Evolutionary conservation across 2,329 filamentous ascomycete species (phyloP).

Genomic region (Stachybotrys chlorohalonatus): DNA sequence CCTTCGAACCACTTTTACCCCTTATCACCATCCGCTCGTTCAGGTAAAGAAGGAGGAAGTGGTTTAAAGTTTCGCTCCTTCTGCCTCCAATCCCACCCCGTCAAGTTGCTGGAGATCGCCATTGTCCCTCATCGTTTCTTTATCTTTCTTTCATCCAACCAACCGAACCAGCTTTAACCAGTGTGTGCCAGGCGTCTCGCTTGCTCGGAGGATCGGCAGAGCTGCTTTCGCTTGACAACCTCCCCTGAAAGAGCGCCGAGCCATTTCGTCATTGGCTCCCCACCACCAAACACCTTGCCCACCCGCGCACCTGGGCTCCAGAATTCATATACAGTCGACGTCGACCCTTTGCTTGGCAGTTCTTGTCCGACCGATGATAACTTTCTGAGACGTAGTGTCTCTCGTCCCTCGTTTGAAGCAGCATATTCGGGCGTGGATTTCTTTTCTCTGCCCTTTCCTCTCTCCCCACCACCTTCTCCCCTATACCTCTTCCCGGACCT

Average conservation of each 20-base stretch:
- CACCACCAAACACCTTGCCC: not conserved
- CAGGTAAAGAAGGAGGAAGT: not conserved
- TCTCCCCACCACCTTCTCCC: not conserved
- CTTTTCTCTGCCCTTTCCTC: not conserved
- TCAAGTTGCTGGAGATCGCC: too few relatives aligned
- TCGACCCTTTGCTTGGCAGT: not conserved
- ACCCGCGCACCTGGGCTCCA: not conserved
- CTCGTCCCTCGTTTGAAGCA: not conserved
- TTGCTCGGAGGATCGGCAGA: not conserved
- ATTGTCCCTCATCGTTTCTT: too few relatives aligned
- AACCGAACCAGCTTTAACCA: too few relatives aligned
- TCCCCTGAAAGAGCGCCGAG: not conserved
- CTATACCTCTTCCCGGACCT: not conserved
- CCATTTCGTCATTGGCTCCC: conserved; percentile 1
- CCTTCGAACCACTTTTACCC: not conserved
- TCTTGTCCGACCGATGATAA: not conserved
- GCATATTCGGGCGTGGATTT: not conserved
- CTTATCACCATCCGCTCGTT: not conserved
- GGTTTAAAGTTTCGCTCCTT: too few relatives aligned
- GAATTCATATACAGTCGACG: not conserved
- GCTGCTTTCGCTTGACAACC: not conserved
- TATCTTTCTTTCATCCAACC: too few relatives aligned
- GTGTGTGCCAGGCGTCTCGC: too few relatives aligned
- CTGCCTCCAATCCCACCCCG: too few relatives aligned
- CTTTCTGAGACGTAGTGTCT: not conserved